Evolutionary conservation across 1,139 yeast species (phyloP), one percentile per base, ranked within the genome.

Genomic region (Saccharomyces hybrid): DNA sequence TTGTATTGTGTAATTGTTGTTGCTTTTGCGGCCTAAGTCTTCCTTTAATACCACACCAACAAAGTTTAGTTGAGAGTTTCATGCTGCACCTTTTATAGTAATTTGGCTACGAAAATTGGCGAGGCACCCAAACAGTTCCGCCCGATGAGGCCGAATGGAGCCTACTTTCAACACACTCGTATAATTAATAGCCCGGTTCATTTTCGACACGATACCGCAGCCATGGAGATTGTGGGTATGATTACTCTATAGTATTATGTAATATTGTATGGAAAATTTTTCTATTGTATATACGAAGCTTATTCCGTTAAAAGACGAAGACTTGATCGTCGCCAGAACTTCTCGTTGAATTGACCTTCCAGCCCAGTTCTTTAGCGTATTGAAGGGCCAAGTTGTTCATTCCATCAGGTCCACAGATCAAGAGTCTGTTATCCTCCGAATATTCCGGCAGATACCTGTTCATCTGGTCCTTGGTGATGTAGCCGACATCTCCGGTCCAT

Each of bases 321-420:
- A 85, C 85, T 69, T 83, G 85, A 59, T 83, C 88, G 55, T 77
- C 76, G 42, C 81, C 80, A 51, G 73, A 72, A 1, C 85, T 80
- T 56, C 73, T 74, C 68, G 78, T 68, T 47, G 70, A 67, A 32
- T 80, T 80, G 59, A 76, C 73, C 20, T 75, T 77, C 84, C 88
- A 86, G 1, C 91, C 90, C 55, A 84, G 69, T 50, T 81, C 82
- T 50, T 73, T 72, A 28, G 88, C 75, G 51, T 76, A 73, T 44
- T 74, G 74, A 26, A 80, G 69, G 56, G 84, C 73, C 48, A 70
- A 64, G 57, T 76, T 76, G 64, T 82, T 84, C 87, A 86, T 81
- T 48, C 76, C 84, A 56, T 83, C 82, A 26, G 91, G 91, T n/a
- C 95, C 95, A 72, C 91, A 85, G 50, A 86, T 76, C 56, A 85